Percentiles rank a stretch among this genome's conserved stretches.
phyloP scores from a whole-genome alignment of 108 stramenopile species.

The Cyclotella cryptica region DNA sequence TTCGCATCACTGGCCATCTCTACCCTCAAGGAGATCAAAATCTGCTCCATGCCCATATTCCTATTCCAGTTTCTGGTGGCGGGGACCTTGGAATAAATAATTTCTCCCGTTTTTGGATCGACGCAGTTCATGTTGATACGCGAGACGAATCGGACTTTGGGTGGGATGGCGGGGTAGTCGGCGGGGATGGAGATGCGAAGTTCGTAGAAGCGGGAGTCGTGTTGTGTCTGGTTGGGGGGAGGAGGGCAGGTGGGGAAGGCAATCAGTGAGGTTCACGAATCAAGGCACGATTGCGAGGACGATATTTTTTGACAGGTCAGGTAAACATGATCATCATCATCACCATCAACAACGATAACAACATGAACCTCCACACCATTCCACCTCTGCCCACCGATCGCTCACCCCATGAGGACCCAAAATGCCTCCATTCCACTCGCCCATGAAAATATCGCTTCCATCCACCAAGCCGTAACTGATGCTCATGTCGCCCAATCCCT shows the following conservation, averaged over 20 bases:
- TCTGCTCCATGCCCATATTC: constrained; percentile 89
- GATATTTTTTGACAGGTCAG: background rate
- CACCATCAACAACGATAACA: background rate
- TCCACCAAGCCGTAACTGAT: constrained; percentile 95
- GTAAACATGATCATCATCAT: background rate
- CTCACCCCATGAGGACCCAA: constrained; percentile 95
- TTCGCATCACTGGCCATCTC: constrained; percentile 85
- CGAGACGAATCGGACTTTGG: constrained; percentile 90
- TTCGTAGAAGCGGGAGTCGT: constrained; percentile 95
- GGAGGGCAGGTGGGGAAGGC: background rate
- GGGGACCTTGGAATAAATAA: constrained; percentile 71
- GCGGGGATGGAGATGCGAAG: constrained; percentile 91
- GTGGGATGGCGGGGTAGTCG: constrained; percentile 91
- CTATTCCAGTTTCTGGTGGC: constrained; percentile 90
- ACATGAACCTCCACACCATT: too few species aligned
- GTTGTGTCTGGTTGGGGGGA: constrained; percentile 73
- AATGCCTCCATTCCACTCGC: constrained; percentile 97
- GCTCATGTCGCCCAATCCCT: constrained; percentile 92
- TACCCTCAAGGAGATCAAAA: constrained; percentile 72
- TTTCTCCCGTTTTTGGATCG: constrained; percentile 77
- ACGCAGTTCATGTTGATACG: constrained; percentile 96
- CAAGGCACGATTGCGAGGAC: background rate
- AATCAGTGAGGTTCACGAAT: background rate
- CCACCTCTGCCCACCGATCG: constrained; percentile 21
- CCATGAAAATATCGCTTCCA: constrained; percentile 93